Evolutionary conservation across 2,329 filamentous ascomycete species (phyloP).

Genomic region (Xylariaceae sp.): DNA sequence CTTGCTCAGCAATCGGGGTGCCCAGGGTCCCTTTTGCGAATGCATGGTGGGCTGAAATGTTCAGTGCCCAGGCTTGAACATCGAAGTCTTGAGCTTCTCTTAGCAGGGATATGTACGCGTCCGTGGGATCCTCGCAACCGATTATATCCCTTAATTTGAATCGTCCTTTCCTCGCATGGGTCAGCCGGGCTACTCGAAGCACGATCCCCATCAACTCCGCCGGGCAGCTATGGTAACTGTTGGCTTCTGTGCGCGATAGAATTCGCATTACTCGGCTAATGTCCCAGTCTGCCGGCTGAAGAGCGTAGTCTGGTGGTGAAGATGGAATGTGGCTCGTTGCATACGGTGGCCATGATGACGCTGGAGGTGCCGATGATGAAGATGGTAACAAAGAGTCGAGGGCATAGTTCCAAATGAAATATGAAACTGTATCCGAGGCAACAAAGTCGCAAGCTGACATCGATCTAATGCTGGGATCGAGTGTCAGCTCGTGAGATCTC

Average conservation of each 20-base stretch:
- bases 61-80: conserved; percentile 39
- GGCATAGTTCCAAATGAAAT: conserved; percentile 31
- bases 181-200: conserved; percentile 41
- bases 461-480: background rate
- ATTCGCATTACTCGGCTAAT: conserved; percentile 20
- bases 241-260: conserved; percentile 27
- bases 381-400: conserved; percentile 38
- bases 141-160: no score
- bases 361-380: background rate
- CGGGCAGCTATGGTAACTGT: conserved; percentile 30
- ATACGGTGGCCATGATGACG: background rate
- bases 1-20: conserved; percentile 38
- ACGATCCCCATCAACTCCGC: conserved; percentile 42
- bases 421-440: conserved; percentile 41
- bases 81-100: conserved; percentile 40
- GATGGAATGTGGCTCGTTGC: no score
- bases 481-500: background rate
- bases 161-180: no score
- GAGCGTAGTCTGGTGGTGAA: conserved; percentile 25
- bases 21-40: conserved; percentile 24
- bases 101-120: conserved; percentile 37
- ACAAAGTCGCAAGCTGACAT: conserved; percentile 38
- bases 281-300: conserved; percentile 31
- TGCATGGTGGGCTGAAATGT: conserved; percentile 32
- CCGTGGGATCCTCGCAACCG: conserved; percentile 28